Evolutionary conservation across 352 stramenopile species (phyloP).

Genomic region (Pythium rishiriense): DNA sequence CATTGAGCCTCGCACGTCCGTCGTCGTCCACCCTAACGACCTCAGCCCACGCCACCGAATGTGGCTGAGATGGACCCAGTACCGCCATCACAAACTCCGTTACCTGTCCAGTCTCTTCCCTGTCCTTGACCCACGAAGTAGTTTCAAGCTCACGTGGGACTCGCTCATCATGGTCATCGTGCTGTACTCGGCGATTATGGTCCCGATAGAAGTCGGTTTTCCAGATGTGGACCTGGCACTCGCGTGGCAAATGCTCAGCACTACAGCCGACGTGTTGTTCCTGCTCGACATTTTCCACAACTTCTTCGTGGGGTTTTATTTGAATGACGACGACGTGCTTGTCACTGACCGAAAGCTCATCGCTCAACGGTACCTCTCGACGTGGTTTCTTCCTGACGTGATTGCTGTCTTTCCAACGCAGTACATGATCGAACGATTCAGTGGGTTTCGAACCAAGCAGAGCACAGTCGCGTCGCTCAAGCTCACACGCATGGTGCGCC

Average conservation of each 20-base stretch:
- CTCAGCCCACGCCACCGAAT: conserved; percentile 30
- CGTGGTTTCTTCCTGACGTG: conserved; percentile 63
- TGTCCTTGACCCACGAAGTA: conserved; percentile 58
- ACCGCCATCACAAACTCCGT: conserved; percentile 42
- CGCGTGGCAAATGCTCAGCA: conserved; percentile 30
- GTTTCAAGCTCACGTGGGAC: conserved; percentile 62
- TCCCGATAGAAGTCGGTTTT: conserved; percentile 74
- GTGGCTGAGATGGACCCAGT: conserved; percentile 36
- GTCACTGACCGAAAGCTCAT: conserved; percentile 44
- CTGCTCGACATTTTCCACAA: conserved; percentile 68
- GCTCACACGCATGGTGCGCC: conserved; percentile 57
- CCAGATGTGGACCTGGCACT: conserved; percentile 47
- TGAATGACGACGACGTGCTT: conserved; percentile 64
- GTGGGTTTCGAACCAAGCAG: conserved; percentile 23
- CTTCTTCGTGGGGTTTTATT: conserved; percentile 71
- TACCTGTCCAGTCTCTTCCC: conserved; percentile 43
- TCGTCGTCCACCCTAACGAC: conserved; percentile 33
- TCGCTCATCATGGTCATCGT: conserved; percentile 71
- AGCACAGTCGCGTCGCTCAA: conserved; percentile 62
- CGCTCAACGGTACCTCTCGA: conserved; percentile 48
- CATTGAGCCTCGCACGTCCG: conserved; percentile 35
- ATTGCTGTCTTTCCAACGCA: conserved; percentile 55
- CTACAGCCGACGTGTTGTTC: conserved; percentile 53
- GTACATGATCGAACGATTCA: conserved; percentile 38
- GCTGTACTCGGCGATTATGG: conserved; percentile 70